phyloP scores from a whole-genome alignment of 805 yeast species.

The Schwanniomyces sp. region DNA sequence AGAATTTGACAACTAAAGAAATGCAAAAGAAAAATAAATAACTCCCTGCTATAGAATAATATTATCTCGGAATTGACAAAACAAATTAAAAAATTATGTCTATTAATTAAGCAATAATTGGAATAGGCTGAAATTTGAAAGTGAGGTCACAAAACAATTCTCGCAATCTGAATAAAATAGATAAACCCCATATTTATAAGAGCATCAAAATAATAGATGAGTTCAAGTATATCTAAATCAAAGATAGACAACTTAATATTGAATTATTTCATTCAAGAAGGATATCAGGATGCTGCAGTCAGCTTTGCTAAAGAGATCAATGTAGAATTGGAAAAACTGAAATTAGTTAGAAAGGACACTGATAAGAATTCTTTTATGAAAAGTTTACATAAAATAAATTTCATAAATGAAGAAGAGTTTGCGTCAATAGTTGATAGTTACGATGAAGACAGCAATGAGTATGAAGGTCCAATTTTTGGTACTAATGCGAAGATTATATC shows the following conservation, averaged over 20 bases:
- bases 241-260: slow-evolving; percentile 56
- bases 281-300: slow-evolving; percentile 66
- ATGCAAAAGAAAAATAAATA: no score
- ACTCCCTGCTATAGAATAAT: no score
- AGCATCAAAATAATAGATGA: background rate
- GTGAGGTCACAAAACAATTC: background rate
- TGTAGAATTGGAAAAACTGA: slow-evolving; percentile 10
- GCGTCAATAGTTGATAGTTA: slow-evolving; percentile 7
- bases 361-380: slow-evolving; percentile 7
- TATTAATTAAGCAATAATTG: no score
- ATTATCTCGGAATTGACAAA: no score
- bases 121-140: slow-evolving; percentile 3
- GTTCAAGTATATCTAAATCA: slow-evolving; percentile 20
- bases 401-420: slow-evolving; percentile 14
- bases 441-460: slow-evolving; percentile 1
- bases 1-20: no score
- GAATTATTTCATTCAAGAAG: slow-evolving; percentile 76
- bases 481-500: slow-evolving; percentile 12
- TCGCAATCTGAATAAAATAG: slow-evolving; percentile 1
- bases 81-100: no score
- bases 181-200: background rate
- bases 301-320: slow-evolving; percentile 61
- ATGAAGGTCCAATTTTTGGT: background rate
- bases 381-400: slow-evolving; percentile 7
- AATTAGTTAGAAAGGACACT: background rate